A percentile compares a stretch with the other conserved stretches of the same genome.
Evolutionary conservation across 2,329 filamentous ascomycete genomes (phyloP).

Genomic region (Sporothrix phasma): DNA sequence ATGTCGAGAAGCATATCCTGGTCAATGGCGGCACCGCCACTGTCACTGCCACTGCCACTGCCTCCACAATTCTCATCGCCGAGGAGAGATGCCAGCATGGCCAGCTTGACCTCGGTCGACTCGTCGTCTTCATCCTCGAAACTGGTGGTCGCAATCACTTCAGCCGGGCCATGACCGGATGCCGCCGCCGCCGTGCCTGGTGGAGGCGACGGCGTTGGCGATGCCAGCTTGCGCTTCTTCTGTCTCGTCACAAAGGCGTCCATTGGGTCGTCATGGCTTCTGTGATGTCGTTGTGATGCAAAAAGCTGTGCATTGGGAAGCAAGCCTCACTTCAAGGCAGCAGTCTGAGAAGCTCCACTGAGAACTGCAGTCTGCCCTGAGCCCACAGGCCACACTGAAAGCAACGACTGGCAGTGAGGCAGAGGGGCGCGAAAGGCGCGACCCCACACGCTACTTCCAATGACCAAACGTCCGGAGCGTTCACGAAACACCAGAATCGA

Average conservation of each 20-base stretch:
- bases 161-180: conserved; percentile 40
- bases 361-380: neutral
- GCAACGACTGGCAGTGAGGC: neutral
- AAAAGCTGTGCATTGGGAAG: neutral
- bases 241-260: conserved; percentile 44
- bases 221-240: conserved; percentile 39
- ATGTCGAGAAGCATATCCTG: conserved; percentile 66
- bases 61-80: conserved; percentile 46
- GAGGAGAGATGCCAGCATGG: conserved; percentile 69
- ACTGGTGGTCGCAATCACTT: conserved; percentile 70
- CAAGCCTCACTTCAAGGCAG: neutral
- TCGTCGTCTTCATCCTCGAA: conserved; percentile 61
- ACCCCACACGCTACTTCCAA: neutral
- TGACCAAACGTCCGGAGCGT: neutral
- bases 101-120: conserved; percentile 82
- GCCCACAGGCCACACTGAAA: conserved; percentile 9
- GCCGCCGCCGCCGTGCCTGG: neutral
- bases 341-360: neutral
- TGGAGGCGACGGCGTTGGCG: conserved; percentile 10
- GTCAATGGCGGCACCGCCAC: conserved; percentile 31
- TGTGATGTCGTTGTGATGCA: neutral
- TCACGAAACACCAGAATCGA: neutral
- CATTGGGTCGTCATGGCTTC: conserved; percentile 31
- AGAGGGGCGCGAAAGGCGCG: no score
- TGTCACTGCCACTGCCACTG: conserved; percentile 17